Evolutionary conservation across 352 stramenopile genomes (phyloP), one percentile per base, ranked within the genome.

Genomic region (Globisporangium ultimum): DNA sequence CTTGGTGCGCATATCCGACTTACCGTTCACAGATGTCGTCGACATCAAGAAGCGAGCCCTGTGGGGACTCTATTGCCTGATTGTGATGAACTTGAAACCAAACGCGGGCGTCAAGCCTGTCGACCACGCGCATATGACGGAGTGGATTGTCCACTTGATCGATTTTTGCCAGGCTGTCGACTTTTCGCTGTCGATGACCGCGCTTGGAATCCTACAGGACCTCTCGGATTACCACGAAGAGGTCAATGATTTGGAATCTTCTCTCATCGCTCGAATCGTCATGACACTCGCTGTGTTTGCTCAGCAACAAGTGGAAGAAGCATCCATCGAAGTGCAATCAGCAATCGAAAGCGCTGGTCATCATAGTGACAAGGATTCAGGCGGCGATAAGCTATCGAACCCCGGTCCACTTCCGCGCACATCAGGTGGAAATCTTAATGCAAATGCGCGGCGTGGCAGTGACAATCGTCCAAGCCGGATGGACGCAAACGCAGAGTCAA

Each of bases 221-320:
- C 62, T 95, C 49, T 77, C 85, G 0, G 76, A 90, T 32, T 93
- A 83, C 43, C 82, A 95, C 55, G 71, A 79, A 41, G 73, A 82
- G 43, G 81, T 95, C 22, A 76, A 88, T 42, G 68, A 61, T 6
- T 72, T 93, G 20, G 84, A 95, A 32, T 70, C 86, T 10, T 72
- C 73, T 0, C 68, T 93, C 12, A 68, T 91, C 0, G 75, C 76
- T n/a, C 78, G 84, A n/a, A 93, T 95, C 20, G 79, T 95, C 5
- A 93, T 95, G 84, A 92, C 86, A 15, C 67, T 95, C 4, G 82
- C 86, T 3, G 80, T 95, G 1, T 90, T 93, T 42, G 86, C 85
- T 3, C 86, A 95, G 46, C 86, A 93, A 43, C 86, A 95, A 65
- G 82, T 95, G 10, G 86, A 95, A 69, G 82, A 93, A 68, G 80